Conservation (phyloP, 805 yeast genomes). For the Candida saitoana region DNA sequence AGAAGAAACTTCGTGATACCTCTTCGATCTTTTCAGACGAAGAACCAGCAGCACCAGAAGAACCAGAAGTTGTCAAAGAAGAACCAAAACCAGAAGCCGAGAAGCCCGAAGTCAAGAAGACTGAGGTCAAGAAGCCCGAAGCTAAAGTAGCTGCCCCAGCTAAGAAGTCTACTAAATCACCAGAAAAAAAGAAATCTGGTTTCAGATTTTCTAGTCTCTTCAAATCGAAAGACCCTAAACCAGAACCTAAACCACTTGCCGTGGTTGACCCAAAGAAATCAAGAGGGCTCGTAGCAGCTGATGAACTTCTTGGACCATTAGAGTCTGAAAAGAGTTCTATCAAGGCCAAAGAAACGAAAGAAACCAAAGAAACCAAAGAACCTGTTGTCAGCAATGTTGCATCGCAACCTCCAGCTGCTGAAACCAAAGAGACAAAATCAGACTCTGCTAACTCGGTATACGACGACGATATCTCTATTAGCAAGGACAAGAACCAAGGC, state of each 20-base stretch:
- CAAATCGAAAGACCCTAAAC: conserved; percentile 6
- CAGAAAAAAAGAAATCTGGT: conserved; percentile 8
- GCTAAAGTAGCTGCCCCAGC: conserved; percentile 1
- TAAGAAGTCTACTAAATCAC: background rate
- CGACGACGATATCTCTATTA: conserved; percentile 30
- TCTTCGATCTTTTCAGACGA: conserved; percentile 37
- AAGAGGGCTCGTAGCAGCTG: conserved; percentile 3
- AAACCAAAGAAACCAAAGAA: background rate
- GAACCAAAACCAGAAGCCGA: conserved; percentile 4
- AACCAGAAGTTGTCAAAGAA: conserved; percentile 7
- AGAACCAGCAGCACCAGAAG: conserved; percentile 15
- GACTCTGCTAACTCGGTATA: conserved; percentile 8
- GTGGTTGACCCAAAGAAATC: conserved; percentile 5
- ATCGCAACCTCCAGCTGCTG: conserved; percentile 10
- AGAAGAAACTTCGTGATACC: conserved; percentile 33
- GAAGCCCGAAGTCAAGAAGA: too few species aligned
- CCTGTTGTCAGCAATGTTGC: conserved; percentile 2
- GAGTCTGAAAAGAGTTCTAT: background rate
- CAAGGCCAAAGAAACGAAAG: background rate
- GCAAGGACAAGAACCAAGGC: conserved; percentile 25
- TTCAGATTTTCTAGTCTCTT: conserved; percentile 16
- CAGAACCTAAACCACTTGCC: background rate
- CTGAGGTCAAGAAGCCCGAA: conserved; percentile 2
- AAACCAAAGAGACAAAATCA: conserved; percentile 10
- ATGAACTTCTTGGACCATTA: background rate